phyloP scores from a whole-genome alignment of 208 protist species.

The Leishmania major region DNA sequence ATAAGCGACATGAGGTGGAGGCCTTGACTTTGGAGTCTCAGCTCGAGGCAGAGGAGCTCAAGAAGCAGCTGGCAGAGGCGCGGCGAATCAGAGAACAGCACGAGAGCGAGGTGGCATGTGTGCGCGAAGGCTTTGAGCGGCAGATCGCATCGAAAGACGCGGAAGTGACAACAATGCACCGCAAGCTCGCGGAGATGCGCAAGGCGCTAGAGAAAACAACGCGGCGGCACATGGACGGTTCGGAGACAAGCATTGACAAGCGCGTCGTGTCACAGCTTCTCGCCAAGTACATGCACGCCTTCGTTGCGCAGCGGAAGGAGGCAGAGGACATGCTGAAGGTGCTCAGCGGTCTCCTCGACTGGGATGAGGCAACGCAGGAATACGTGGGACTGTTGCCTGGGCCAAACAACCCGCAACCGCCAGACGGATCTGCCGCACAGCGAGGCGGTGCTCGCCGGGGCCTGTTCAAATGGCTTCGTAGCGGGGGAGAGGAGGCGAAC shows the following conservation, averaged over 20 bases:
- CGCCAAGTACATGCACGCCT: constrained; percentile 86
- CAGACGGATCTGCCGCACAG: constrained; percentile 1
- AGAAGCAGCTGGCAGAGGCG: constrained; percentile 20
- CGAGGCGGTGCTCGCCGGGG: constrained; percentile 21
- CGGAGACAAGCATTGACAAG: constrained; percentile 81
- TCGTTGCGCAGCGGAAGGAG: constrained; percentile 52
- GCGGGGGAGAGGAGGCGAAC: not conserved
- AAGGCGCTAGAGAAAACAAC: constrained; percentile 62
- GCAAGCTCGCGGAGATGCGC: constrained; percentile 78
- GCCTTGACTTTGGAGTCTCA: constrained; percentile 30
- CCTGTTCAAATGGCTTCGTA: constrained; percentile 31
- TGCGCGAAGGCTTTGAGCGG: constrained; percentile 9
- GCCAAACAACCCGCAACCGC: constrained; percentile 59
- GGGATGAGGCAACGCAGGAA: constrained; percentile 83
- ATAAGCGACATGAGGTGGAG: constrained; percentile 27
- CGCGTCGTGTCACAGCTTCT: constrained; percentile 78
- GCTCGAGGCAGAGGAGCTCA: constrained; percentile 29
- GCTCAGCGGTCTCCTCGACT: constrained; percentile 72
- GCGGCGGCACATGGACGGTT: constrained; percentile 49
- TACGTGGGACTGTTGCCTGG: constrained; percentile 75
- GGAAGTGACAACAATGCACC: constrained; percentile 70
- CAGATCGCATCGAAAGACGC: constrained; percentile 64
- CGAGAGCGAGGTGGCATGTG: not conserved
- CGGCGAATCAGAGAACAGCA: constrained; percentile 18
- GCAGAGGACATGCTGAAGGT: constrained; percentile 81